These are phyloP conservation scores for Waltergamsia citrina DNA, from an alignment of 2,329 filamentous ascomycete species.

Conservation along the genomic window DNA sequence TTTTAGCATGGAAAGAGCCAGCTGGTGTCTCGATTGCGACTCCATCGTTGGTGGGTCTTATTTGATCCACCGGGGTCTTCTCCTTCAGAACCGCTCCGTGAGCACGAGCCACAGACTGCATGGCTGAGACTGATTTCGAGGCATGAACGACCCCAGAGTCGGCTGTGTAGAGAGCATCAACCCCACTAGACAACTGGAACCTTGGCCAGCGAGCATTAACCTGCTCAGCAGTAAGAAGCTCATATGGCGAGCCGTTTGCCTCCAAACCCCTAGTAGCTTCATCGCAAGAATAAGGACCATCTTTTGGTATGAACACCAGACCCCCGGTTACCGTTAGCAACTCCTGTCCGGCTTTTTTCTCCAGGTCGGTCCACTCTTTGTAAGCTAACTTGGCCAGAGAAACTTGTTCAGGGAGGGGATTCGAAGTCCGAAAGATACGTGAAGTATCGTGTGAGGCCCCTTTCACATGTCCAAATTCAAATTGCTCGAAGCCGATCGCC, in stretches of 20 bases:
- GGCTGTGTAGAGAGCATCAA: slow-evolving; percentile 11
- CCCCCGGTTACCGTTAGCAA: slow-evolving; percentile 13
- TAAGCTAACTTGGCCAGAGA: slow-evolving; percentile 12
- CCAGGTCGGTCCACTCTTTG: slow-evolving; percentile 12
- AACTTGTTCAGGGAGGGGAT: slow-evolving; percentile 12
- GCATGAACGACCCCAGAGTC: slow-evolving; percentile 13
- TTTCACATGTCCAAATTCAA: slow-evolving; percentile 13
- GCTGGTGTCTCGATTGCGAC: slow-evolving; percentile 5
- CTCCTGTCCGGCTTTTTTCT: slow-evolving; percentile 8
- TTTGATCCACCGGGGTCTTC: slow-evolving; percentile 2
- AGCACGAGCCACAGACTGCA: slow-evolving; percentile 6
- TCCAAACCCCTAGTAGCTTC: no score
- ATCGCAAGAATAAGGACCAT: no score
- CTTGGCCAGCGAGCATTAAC: slow-evolving; percentile 11
- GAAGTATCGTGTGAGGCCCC: slow-evolving; percentile 15
- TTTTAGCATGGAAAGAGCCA: slow-evolving; percentile 3
- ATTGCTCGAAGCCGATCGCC: slow-evolving; percentile 14
- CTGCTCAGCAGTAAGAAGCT: slow-evolving; percentile 8
- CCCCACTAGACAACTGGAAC: slow-evolving; percentile 7
- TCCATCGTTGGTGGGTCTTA: slow-evolving; percentile 1
- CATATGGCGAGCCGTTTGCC: slow-evolving; percentile 10
- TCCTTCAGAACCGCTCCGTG: slow-evolving; percentile 6
- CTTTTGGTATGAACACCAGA: slow-evolving; percentile 11
- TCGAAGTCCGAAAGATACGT: slow-evolving; percentile 12
- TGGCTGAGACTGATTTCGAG: slow-evolving; percentile 5